Evolutionary conservation across 768 basidiomycete genomes (phyloP).

Genomic region (Pleurotus tuber-regium): DNA sequence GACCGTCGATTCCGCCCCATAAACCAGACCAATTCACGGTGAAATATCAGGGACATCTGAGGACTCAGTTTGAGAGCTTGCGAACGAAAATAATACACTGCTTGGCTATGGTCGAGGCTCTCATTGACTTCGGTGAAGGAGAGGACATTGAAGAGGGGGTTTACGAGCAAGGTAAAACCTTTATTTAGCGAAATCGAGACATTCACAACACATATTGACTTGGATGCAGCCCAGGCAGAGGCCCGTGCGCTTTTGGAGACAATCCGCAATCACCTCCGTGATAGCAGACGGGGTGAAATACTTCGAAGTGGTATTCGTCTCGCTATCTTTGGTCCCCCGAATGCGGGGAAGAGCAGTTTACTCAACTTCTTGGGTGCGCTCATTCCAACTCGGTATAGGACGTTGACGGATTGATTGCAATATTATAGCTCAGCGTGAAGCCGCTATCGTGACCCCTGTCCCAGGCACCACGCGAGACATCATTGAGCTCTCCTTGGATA

Average conservation of each 20-base stretch:
- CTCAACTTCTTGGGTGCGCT: conserved; percentile 76
- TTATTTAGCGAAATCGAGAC: not conserved
- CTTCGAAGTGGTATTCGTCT: conserved; percentile 78
- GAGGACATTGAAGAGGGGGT: conserved; percentile 87
- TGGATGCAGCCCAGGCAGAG: conserved; percentile 48
- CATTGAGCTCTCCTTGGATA: conserved; percentile 80
- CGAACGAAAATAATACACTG: conserved; percentile 67
- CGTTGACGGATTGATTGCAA: not conserved
- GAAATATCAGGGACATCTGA: conserved; percentile 54
- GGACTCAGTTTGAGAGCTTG: conserved; percentile 59
- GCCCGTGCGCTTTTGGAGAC: conserved; percentile 45
- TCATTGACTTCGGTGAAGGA: conserved; percentile 93
- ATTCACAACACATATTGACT: conserved; percentile 4
- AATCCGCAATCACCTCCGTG: conserved; percentile 59
- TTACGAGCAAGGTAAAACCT: conserved; percentile 58
- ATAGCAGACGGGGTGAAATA: conserved; percentile 80
- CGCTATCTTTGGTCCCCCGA: conserved; percentile 90
- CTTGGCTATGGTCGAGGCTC: conserved; percentile 78
- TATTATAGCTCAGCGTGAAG: conserved; percentile 72
- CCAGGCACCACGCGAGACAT: conserved; percentile 91
- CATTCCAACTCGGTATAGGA: not conserved
- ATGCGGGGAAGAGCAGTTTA: conserved; percentile 90
- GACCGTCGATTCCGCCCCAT: conserved; percentile 1
- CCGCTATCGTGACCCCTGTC: conserved; percentile 84
- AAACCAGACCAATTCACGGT: conserved; percentile 10